Percentiles rank a stretch among this genome's conserved stretches.
Conservation (phyloP, 345 rosid species). For the Microcos paniculata region DNA sequence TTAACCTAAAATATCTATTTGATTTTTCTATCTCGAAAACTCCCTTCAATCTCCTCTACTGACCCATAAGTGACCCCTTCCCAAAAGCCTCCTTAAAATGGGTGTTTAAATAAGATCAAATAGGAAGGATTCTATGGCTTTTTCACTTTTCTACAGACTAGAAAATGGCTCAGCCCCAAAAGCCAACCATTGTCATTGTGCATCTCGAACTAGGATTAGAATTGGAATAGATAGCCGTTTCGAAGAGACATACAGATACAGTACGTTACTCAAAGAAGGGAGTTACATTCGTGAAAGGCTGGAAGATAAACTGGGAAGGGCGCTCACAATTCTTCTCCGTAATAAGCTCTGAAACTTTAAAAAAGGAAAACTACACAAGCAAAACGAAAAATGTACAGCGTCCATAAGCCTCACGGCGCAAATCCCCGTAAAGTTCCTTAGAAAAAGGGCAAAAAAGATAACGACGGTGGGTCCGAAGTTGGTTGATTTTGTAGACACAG, state of each 20-base stretch:
- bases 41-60: not conserved
- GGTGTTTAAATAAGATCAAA: too few species aligned
- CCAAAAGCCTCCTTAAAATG: too few species aligned
- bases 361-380: not conserved
- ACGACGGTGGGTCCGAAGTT: not conserved
- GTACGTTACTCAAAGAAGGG: not conserved
- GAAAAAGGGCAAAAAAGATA: not conserved
- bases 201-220: too few species aligned
- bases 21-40: not conserved
- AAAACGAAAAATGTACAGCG: not conserved
- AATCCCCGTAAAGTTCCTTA: slow-evolving; percentile 24
- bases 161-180: too few species aligned
- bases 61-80: not conserved
- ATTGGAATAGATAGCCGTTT: too few species aligned
- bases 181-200: too few species aligned
- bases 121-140: too few species aligned
- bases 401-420: slow-evolving; percentile 12
- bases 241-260: not conserved
- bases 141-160: too few species aligned
- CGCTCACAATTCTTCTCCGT: not conserved
- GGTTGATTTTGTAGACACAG: not conserved
- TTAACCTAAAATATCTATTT: not conserved
- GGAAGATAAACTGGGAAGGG: not conserved
- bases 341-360: too few species aligned
- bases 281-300: not conserved